Percentiles rank a stretch among this genome's conserved stretches.
Conservation (phyloP, 148 eudicot genomes). For the Chenopodium album region DNA sequence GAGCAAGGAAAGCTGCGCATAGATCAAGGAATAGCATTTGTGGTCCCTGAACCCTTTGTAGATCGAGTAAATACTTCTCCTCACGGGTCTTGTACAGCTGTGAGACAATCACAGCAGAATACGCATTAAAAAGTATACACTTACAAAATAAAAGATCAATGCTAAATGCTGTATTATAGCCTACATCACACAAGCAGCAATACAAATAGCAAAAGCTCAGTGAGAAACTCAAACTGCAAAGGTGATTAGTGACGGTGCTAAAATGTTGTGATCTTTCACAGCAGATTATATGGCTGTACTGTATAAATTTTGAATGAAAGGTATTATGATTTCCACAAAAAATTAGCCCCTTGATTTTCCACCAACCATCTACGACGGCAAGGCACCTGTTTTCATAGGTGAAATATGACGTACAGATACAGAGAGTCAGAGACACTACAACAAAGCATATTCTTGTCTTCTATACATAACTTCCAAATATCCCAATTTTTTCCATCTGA, state of each 20-base stretch:
- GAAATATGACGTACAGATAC: no score
- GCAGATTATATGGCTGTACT: neutral
- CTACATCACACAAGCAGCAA: neutral
- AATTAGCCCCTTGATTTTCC: neutral
- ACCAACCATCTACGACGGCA: no score
- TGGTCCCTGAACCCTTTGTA: conserved; percentile 86
- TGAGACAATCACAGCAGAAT: neutral
- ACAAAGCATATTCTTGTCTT: neutral
- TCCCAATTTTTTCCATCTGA: neutral
- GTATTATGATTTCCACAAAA: neutral
- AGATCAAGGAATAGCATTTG: conserved; percentile 89
- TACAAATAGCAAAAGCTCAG: neutral
- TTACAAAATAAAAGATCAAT: neutral
- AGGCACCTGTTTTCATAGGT: no score
- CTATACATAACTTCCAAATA: neutral
- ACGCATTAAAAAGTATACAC: neutral
- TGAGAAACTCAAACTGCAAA: no score
- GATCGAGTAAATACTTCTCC: conserved; percentile 88
- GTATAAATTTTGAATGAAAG: neutral
- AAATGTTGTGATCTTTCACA: no score
- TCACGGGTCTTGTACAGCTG: conserved; percentile 54
- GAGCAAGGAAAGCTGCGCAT: conserved; percentile 93
- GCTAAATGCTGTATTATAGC: neutral
- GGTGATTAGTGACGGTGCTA: no score
- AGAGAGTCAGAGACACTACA: no score